Evolutionary conservation across 345 rosid species (phyloP), one percentile per base, ranked within the genome.

Genomic region (Corymbia maculata): DNA sequence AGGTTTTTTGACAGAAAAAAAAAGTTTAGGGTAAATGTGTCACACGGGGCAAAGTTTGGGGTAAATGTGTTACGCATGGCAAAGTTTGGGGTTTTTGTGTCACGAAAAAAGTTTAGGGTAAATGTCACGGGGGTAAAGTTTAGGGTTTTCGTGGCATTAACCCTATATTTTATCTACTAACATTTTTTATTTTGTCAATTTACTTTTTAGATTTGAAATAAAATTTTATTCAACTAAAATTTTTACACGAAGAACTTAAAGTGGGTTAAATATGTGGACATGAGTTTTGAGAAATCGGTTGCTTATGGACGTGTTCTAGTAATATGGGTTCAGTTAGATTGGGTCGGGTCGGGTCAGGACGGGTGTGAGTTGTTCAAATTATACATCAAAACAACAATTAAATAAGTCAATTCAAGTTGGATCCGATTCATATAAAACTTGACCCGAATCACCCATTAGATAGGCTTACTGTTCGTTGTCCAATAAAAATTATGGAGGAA

Each of bases 401-500:
- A 70, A 36, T 3, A 47, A 36, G 47, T 70, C 6, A 36, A 70
- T 70, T 32, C 17, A 47, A 36, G 13, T 4, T 1, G 2, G 13
- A 36, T 4, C 1, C 26, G 2, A 70, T 17, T 13, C 47, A 36
- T 36, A 70, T 10, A 17, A 32, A 70, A 32, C 13, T 24, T 7
- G 3, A 16, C 13, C 4, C 1, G 11, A 32, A 24, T 36, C 24
- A 36, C 10, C 11, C 2, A 13, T 57, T 8, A 57, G 64, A 70
- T 0, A 1, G 2, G 2, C 32, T 3, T 9, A 1, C 4, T 2
- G 6, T 61, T 61, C 28, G 6, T 28, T 61, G 28, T 61, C 32
- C 8, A 28, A 61, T 61, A 28, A 28, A 61, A 61, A 16, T 61
- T 61, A 32, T 1, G 24, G 45, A 19, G 45, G 7, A 70, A 32